phyloP scores from a whole-genome alignment of 177 flowering plant genomes.

The Vitis hybrid region DNA sequence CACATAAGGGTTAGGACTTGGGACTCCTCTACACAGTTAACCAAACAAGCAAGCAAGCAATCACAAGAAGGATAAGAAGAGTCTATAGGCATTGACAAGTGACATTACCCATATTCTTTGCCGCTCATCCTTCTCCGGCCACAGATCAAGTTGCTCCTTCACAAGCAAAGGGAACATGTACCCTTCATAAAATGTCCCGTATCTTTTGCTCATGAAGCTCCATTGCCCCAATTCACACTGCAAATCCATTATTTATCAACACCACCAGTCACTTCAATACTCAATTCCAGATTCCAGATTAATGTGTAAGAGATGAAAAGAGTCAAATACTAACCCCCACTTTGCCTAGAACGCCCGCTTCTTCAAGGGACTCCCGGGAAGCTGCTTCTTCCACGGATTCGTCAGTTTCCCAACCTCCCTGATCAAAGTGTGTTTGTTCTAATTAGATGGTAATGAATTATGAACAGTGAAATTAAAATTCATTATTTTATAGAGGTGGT shows the following conservation, averaged over 20 bases:
- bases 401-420: conserved; percentile 96
- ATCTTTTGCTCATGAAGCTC: conserved; percentile 74
- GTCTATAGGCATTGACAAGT: too few relatives aligned
- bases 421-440: not conserved
- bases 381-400: conserved; percentile 75
- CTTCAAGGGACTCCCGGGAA: conserved; percentile 67
- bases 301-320: not conserved
- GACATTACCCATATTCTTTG: conserved; percentile 62
- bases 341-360: conserved; percentile 79
- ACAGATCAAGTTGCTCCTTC: conserved; percentile 60
- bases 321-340: conserved; percentile 48
- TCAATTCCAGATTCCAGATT: not conserved
- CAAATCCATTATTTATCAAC: conserved; percentile 3
- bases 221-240: conserved; percentile 71
- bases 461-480: too few relatives aligned
- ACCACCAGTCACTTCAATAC: too few relatives aligned
- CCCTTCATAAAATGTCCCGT: conserved; percentile 56
- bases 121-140: conserved; percentile 72
- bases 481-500: too few relatives aligned
- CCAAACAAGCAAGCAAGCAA: too few relatives aligned
- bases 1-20: too few relatives aligned
- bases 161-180: conserved; percentile 81
- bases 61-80: too few relatives aligned
- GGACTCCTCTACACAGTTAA: too few relatives aligned
- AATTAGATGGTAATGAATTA: not conserved